Percentiles rank a stretch among this genome's conserved stretches.
Conservation (phyloP, 176 grass and related monocot genomes). For the Puccinellia tenuiflora region DNA sequence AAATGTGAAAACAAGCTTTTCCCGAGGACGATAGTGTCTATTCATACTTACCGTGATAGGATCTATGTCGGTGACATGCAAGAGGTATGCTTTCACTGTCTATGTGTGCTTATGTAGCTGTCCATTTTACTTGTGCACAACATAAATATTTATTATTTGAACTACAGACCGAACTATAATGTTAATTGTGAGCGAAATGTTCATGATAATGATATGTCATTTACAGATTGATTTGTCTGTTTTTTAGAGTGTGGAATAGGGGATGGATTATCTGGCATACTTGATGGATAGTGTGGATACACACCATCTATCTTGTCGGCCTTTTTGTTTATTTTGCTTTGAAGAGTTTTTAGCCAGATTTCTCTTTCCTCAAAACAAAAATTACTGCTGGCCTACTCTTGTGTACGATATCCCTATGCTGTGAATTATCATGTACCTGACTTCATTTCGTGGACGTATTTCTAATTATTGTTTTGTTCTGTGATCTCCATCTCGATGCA, state of each 20-base stretch:
- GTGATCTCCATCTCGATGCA: slow-evolving; percentile 35
- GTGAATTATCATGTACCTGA: background rate
- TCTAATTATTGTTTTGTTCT: slow-evolving; percentile 36
- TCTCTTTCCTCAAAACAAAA: background rate
- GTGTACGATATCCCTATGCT: background rate
- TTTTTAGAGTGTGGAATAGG: background rate
- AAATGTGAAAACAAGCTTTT: slow-evolving; percentile 99
- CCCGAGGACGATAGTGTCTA: slow-evolving; percentile 71
- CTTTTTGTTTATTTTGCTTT: background rate
- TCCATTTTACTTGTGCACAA: background rate
- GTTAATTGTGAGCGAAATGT: background rate
- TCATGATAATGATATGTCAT: background rate
- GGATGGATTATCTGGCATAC: background rate
- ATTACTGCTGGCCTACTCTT: background rate
- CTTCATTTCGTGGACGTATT: background rate
- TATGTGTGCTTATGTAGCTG: background rate
- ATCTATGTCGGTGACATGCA: slow-evolving; percentile 96
- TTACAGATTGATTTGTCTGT: background rate
- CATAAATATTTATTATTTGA: background rate
- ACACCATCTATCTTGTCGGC: background rate
- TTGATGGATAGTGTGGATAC: slow-evolving; percentile 6
- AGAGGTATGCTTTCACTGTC: slow-evolving; percentile 56
- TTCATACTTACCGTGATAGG: slow-evolving; percentile 95
- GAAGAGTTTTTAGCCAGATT: background rate
- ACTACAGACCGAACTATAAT: background rate